These are phyloP conservation scores for Apiotrichum domesticum DNA, from an alignment of 1,284 basidiomycete species.

Conservation along the genomic window DNA sequence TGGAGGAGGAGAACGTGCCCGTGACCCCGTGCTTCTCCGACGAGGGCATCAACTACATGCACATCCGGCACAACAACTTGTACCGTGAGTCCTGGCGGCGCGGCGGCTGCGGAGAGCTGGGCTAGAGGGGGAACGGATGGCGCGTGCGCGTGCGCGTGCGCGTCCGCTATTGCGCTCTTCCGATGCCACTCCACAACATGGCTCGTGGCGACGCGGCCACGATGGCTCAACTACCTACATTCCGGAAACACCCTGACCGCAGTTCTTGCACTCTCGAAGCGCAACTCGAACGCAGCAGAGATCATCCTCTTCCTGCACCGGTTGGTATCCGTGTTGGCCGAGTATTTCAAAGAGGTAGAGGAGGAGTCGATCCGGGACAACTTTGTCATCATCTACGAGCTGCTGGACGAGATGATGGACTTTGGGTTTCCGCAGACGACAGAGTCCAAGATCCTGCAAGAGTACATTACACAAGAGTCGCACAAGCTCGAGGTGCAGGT, in stretches of 20 bases:
- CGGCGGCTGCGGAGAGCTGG: no score
- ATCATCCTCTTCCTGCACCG: constrained; percentile 96
- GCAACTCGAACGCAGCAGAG: constrained; percentile 93
- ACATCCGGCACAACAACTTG: constrained; percentile 95
- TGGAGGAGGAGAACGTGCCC: constrained; percentile 94
- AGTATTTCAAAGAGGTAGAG: constrained; percentile 99
- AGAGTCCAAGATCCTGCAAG: constrained; percentile 93
- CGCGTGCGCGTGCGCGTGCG: no score
- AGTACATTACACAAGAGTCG: constrained; percentile 98
- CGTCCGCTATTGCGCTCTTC: no score
- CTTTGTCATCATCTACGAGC: constrained; percentile 95
- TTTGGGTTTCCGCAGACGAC: constrained; percentile 99
- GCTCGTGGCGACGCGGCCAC: no score
- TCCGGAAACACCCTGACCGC: constrained; percentile 2
- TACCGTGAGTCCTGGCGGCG: constrained; percentile 65
- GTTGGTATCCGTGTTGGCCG: constrained; percentile 68
- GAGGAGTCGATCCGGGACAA: constrained; percentile 99
- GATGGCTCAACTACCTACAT: not conserved
- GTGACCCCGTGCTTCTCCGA: constrained; percentile 92
- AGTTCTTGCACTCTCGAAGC: constrained; percentile 94
- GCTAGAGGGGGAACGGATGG: no score
- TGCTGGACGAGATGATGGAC: constrained; percentile 99
- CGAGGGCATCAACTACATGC: constrained; percentile 95
- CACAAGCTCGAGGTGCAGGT: constrained; percentile 98
- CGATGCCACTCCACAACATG: no score